Percentiles rank a stretch among this genome's conserved stretches.
phyloP scores from a whole-genome alignment of 2,329 filamentous ascomycete genomes.

The Cordyceps cicadae region DNA sequence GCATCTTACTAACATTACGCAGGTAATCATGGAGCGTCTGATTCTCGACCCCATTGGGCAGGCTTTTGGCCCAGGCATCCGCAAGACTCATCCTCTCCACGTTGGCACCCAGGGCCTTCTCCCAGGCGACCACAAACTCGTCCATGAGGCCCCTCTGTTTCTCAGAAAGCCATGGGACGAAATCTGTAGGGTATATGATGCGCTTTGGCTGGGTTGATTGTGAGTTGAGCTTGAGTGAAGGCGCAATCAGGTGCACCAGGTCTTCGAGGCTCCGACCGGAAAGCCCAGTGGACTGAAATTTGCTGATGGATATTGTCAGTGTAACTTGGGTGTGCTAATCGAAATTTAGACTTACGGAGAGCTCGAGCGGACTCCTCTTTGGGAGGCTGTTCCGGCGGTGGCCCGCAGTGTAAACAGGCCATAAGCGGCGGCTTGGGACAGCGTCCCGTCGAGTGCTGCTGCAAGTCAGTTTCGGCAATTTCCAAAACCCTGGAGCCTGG shows the following conservation, averaged over 20 bases:
- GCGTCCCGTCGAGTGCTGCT: conserved; percentile 16
- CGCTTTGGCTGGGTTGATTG: conserved; percentile 6
- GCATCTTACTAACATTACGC: conserved; percentile 18
- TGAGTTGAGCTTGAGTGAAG: conserved; percentile 12
- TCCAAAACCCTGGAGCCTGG: not conserved
- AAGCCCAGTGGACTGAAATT: conserved; percentile 18
- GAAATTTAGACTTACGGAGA: conserved; percentile 16
- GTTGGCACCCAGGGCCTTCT: conserved; percentile 17
- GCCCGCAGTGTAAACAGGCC: conserved; percentile 25
- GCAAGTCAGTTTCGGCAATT: conserved; percentile 16
- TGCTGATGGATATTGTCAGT: conserved; percentile 1
- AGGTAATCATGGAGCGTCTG: conserved; percentile 22
- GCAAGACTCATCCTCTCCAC: conserved; percentile 15
- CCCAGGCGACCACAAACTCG: conserved; percentile 20
- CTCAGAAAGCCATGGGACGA: conserved; percentile 11
- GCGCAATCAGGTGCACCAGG: conserved; percentile 17
- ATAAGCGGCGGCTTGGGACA: conserved; percentile 17
- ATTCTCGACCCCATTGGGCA: conserved; percentile 17
- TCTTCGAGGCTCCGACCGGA: conserved; percentile 20
- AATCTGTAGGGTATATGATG: conserved; percentile 22
- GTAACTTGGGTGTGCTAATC: too few relatives aligned
- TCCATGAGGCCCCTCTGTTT: conserved; percentile 12
- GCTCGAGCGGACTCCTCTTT: conserved; percentile 12
- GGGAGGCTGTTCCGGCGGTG: conserved; percentile 13
- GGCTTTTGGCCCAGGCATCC: conserved; percentile 16